Base-by-base conservation (phyloP, 2,329 filamentous ascomycete species). In the Arachnomyces sp. region DNA sequence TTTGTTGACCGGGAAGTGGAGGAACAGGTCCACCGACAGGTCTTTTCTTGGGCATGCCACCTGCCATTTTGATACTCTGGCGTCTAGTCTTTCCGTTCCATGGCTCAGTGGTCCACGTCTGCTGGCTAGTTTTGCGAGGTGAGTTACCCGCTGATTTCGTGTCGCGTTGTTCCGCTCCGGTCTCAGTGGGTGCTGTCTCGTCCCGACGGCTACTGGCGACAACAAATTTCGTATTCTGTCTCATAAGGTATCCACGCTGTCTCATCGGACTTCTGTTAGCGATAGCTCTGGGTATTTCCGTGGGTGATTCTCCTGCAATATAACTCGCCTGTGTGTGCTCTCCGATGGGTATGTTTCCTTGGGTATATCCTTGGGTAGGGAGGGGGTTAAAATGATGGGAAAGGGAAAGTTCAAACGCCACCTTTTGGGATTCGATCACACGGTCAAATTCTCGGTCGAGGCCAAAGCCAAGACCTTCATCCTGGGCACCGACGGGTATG, bases 231-330 rank as follows among this genome's bases (percentile, higher is more conserved):
- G 90, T 96, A 66, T 96, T 98, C 55, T 98, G 90, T 55, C 92
- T 82, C 90, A 96, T 98, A 34, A 96, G 74, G 59, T 98, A 98
- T 42, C 92, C 92, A 71, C 93, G 89, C 89, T 95, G 84, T 79
- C 73, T 74, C 52, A 65, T 71, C 53, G 67, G 55, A 57, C 63
- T 73, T 55, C 69, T 58, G 74, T 87, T 80, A 86, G 82, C 74
- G 78, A 73, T 65, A 43, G 56, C 44, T 48, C 52, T 52, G 51
- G 53, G 35, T 48, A 52, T 53, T 44, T 52, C 30, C 30, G 17
- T 12, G 56, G 11, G 52, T 47, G 31, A 57, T 56, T 36, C 51
- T 42, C 50, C 60, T 50, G 28, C 50, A 53, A 31, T 25, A 25
- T 25, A 25, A 5, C 49, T 50, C 45, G 57, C 56, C 16, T 55